Percentiles rank a stretch among this genome's conserved stretches.
phyloP scores from a whole-genome alignment of 306 rosid species.

The Benincasa hispida region DNA sequence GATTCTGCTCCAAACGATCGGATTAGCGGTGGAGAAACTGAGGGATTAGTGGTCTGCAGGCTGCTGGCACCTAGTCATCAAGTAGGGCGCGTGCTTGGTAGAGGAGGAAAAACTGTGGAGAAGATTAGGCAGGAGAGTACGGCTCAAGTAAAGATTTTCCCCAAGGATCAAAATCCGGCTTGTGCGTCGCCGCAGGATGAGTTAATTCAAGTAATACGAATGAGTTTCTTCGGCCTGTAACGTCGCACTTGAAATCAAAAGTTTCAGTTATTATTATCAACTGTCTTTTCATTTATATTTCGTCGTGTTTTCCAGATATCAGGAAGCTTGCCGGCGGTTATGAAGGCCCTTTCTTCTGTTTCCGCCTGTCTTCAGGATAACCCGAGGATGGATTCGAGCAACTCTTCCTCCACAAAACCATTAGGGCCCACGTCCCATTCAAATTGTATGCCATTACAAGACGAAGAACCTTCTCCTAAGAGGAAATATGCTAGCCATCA shows the following conservation, averaged over 20 bases:
- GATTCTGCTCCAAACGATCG: background rate
- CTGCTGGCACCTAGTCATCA: conserved; percentile 51
- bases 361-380: conserved; percentile 51
- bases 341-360: conserved; percentile 65
- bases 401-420: conserved; percentile 33
- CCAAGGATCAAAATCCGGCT: conserved; percentile 42
- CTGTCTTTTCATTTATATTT: background rate
- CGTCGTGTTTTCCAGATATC: conserved; percentile 37
- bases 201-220: conserved; percentile 45
- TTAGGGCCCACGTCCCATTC: conserved; percentile 27
- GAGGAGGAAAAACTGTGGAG: conserved; percentile 60
- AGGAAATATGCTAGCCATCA: conserved; percentile 32
- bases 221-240: background rate
- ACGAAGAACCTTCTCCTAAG: conserved; percentile 38
- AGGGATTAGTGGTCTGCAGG: conserved; percentile 27
- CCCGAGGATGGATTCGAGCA: conserved; percentile 27
- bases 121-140: conserved; percentile 63
- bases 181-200: conserved; percentile 49
- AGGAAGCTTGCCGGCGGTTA: conserved; percentile 46
- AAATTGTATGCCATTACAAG: conserved; percentile 20
- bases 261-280: background rate
- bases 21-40: conserved; percentile 10
- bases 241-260: background rate
- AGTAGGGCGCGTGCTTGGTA: conserved; percentile 53
- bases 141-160: conserved; percentile 56